Base-by-base conservation (phyloP, 805 yeast species). In the Schwanniomyces polymorphus region DNA sequence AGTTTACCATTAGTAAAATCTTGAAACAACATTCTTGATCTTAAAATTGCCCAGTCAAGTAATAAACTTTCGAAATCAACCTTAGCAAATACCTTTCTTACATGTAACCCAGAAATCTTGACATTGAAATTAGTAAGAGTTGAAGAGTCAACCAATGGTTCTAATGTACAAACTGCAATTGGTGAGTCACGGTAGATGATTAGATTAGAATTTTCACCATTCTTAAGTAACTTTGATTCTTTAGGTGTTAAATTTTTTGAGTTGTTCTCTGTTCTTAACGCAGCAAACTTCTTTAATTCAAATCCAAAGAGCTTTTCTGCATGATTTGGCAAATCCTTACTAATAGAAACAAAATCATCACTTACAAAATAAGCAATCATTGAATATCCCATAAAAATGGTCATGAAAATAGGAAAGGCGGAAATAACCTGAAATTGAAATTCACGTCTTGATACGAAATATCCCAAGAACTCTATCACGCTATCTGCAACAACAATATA, bases 111-210 rank as follows among this genome's bases (percentile, higher is more conserved):
- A 5, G 83, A 72, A 41, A 85, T 81, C 28, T 71, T 75, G 48
- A 85, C 79, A 17, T 73, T 74, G 51, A 78, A 74, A 25, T 72
- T 64, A 12, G 70, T 66, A 21, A 66, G 65, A 7, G 74, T 63
- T 0, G 78, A 67, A 42, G 73, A 57, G 8, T 74, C 71, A 5
- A 57, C 50, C 49, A 65, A 55, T n/a, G 76, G 70, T 38, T 72
- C 74, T 39, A 78, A 68, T 0, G 84, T 75, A 27, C 78, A 70
- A 31, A 84, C 69, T 0, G 91, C 90, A 59, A 88, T 82, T 14
- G 94, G 91, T 0, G 84, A 71, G n/a, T 79, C 79, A 58, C 91
- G 79, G 67, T 86, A 87, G 14, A 79, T 60, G 25, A 86, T 73
- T 34, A 84, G 58, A 43, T 77, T 79, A 1, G 89, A 72, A 53